Conservation (phyloP, 768 basidiomycete species). For the Macrolepiota fuliginosa region DNA sequence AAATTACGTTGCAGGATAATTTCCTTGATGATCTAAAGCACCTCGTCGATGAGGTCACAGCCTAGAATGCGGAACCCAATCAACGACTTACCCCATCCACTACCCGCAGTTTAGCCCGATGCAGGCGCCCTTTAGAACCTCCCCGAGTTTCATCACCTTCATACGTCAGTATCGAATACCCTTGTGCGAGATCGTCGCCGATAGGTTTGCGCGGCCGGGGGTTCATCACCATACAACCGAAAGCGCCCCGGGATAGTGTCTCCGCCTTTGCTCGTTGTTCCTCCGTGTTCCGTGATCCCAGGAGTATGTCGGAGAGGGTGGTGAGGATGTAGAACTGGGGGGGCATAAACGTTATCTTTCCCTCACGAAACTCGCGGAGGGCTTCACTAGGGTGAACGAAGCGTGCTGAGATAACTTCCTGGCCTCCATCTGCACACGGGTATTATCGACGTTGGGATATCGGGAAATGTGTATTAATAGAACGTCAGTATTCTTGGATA, state of each 20-base stretch:
- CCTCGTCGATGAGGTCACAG: background rate
- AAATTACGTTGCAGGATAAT: conserved; percentile 61
- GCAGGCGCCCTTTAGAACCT: conserved; percentile 54
- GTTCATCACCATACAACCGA: conserved; percentile 62
- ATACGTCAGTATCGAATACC: conserved; percentile 51
- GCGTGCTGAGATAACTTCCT: conserved; percentile 68
- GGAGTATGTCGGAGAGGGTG: conserved; percentile 55
- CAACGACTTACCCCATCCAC: conserved; percentile 46
- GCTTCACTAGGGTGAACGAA: conserved; percentile 57
- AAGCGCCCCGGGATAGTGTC: conserved; percentile 48
- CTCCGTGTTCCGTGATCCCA: conserved; percentile 35
- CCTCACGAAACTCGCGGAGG: conserved; percentile 47
- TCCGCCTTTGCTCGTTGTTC: conserved; percentile 46
- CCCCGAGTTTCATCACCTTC: conserved; percentile 72
- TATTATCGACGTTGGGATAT: background rate
- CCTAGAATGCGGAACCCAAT: background rate
- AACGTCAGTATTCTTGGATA: background rate
- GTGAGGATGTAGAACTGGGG: conserved; percentile 72
- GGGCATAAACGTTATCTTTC: conserved; percentile 62
- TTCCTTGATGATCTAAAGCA: conserved; percentile 44
- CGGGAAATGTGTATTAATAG: background rate
- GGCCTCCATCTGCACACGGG: conserved; percentile 48
- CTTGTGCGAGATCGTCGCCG: conserved; percentile 36
- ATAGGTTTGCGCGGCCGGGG: conserved; percentile 33
- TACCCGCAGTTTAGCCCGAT: conserved; percentile 52